Conservation (phyloP, 1,284 basidiomycete species). For the Rhodotorula sp. region DNA sequence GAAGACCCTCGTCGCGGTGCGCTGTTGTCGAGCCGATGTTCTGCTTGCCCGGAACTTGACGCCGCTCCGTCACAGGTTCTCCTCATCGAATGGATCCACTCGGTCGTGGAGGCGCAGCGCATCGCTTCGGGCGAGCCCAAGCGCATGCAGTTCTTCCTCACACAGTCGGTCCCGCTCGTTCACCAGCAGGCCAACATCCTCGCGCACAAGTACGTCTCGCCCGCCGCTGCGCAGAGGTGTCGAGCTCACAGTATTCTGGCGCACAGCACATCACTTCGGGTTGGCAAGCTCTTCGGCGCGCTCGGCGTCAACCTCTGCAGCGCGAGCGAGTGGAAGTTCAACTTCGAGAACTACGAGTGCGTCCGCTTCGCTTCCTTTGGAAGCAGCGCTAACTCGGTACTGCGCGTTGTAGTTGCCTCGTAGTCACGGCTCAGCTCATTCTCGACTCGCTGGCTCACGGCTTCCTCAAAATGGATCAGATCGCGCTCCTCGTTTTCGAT, state of each 20-base stretch:
- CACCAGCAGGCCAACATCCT: conserved; percentile 35
- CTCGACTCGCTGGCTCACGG: conserved; percentile 40
- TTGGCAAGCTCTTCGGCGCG: conserved; percentile 36
- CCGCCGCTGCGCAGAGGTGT: fast-evolving
- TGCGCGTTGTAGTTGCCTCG: conserved; percentile 3
- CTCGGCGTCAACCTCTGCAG: conserved; percentile 32
- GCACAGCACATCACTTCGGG: conserved; percentile 18
- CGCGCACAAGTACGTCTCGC: conserved; percentile 12
- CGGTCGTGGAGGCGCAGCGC: conserved; percentile 4
- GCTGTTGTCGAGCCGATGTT: not conserved
- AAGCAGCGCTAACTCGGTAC: not conserved
- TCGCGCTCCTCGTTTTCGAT: conserved; percentile 37
- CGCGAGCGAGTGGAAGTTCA: conserved; percentile 25
- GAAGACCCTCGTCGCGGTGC: conserved; percentile 38
- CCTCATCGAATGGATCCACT: conserved; percentile 31
- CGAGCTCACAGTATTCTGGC: not conserved
- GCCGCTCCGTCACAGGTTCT: not conserved
- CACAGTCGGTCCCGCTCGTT: conserved; percentile 34
- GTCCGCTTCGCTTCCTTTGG: fast-evolving
- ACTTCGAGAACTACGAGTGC: conserved; percentile 10
- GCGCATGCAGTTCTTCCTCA: conserved; percentile 38
- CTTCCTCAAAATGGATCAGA: conserved; percentile 32
- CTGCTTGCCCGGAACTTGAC: not conserved
- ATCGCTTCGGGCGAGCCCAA: not conserved
- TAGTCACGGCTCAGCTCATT: conserved; percentile 30